Conservation (phyloP, 2,329 filamentous ascomycete species). For the Verticillium nubilum region DNA sequence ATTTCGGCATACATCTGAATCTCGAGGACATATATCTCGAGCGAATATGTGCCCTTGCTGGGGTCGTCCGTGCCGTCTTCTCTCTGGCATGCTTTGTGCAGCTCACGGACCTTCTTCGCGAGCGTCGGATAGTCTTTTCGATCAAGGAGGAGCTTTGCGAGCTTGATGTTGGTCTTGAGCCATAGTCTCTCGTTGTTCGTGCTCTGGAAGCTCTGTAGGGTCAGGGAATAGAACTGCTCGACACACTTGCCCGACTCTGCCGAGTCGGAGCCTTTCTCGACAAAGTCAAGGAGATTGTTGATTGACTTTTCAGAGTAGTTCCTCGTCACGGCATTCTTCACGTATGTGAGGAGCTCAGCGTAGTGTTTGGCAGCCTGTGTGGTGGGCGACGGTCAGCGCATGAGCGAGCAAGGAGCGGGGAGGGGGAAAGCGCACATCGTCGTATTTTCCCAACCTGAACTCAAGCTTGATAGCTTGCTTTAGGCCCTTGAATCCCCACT, state of each 20-base stretch:
- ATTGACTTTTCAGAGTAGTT: conserved; percentile 99
- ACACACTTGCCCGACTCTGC: conserved; percentile 69
- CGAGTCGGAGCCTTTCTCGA: conserved; percentile 80
- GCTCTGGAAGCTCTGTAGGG: conserved; percentile 89
- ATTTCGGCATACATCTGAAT: conserved; percentile 99
- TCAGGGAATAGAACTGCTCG: conserved; percentile 92
- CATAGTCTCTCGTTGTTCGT: conserved; percentile 96
- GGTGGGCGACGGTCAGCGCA: conserved; percentile 16
- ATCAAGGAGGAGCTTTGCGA: conserved; percentile 85
- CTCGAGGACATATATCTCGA: conserved; percentile 94
- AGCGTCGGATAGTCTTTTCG: conserved; percentile 81
- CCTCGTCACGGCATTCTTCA: conserved; percentile 91
- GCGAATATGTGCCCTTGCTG: conserved; percentile 91
- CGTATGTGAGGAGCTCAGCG: conserved; percentile 90
- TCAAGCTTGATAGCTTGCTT: conserved; percentile 98
- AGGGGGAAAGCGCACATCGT: conserved; percentile 52
- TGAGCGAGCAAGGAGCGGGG: background rate
- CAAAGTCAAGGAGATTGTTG: conserved; percentile 98
- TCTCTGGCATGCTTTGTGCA: conserved; percentile 83
- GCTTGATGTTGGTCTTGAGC: conserved; percentile 98
- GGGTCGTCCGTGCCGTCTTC: conserved; percentile 86
- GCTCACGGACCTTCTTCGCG: conserved; percentile 76
- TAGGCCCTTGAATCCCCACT: conserved; percentile 97
- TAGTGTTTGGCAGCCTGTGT: conserved; percentile 83
- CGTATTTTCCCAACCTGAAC: conserved; percentile 85